phyloP scores from a whole-genome alignment of 2,329 filamentous ascomycete genomes.

The Aspergillus niger region DNA sequence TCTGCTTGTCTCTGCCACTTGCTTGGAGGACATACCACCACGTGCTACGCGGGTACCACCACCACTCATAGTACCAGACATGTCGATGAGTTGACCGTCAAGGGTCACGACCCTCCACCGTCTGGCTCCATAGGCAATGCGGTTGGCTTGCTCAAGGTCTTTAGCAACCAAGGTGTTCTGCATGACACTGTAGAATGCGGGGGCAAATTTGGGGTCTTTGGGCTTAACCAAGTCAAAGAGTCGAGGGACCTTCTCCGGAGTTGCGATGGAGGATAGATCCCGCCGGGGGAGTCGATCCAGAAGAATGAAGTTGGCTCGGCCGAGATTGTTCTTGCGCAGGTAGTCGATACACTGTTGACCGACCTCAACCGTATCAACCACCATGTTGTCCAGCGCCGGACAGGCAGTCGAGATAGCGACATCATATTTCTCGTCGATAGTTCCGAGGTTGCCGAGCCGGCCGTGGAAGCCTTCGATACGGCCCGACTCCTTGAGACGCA shows the following conservation, averaged over 20 bases:
- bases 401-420: conserved; percentile 98
- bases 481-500: conserved; percentile 93
- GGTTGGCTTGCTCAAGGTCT: conserved; percentile 92
- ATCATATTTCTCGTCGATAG: conserved; percentile 92
- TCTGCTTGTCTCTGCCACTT: conserved; percentile 80
- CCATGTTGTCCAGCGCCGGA: conserved; percentile 87
- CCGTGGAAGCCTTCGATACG: conserved; percentile 97
- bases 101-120: conserved; percentile 96
- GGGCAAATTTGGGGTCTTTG: conserved; percentile 81
- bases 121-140: conserved; percentile 91
- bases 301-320: conserved; percentile 94
- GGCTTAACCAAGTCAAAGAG: conserved; percentile 90
- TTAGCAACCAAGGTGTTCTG: conserved; percentile 93
- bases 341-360: conserved; percentile 99
- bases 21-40: conserved; percentile 95
- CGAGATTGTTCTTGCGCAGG: conserved; percentile 93
- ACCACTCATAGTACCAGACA: conserved; percentile 98
- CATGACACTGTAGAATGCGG: conserved; percentile 93
- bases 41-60: conserved; percentile 88
- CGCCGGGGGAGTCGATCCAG: conserved; percentile 81
- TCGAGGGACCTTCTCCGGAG: conserved; percentile 87
- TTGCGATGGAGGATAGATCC: conserved; percentile 77
- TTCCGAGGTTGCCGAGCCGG: conserved; percentile 87
- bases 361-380: conserved; percentile 92
- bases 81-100: conserved; percentile 93